Evolutionary conservation across 2,329 filamentous ascomycete species (phyloP), one percentile per base, ranked within the genome.

Genomic region (Geosmithia flava): DNA sequence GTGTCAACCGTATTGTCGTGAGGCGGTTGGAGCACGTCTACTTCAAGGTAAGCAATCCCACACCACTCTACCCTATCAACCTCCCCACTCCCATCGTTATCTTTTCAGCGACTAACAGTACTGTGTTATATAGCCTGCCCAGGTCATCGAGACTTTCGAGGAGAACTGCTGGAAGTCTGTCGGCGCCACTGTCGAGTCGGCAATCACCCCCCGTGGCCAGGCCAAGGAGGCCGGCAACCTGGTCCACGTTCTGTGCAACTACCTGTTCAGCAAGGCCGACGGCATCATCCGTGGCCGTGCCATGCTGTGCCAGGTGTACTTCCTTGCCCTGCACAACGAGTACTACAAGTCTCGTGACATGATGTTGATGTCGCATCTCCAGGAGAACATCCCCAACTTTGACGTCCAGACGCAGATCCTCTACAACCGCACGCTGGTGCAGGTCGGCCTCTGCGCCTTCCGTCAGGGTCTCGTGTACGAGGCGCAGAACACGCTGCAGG

Each of bases 311-410:
- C 89, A 97, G 70, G 93, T 98, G 53, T 98, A 98, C 75, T 95
- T 95, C 81, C 77, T 96, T 57, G 93, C 93, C 46, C 79, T 98
- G 47, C 93, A 98, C 69, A 90, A 96, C 69, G 84, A 95, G 59
- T 98, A 97, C 77, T 97, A 95, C 78, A 88, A 86, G 69, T 86
- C 93, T 60, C 87, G 93, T 56, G 94, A 98, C 68, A 91, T 98
- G 85, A 95, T 97, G 84, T 81, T 98, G 67, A 98, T 98, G 89
- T 98, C 93, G 17, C 93, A 98, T 72, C 74, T 98, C 63, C 91
- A 96, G 64, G 93, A 98, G 74, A 95, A 87, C 48, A 98, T 98
- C 65, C 79, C 80, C 70, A 94, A 87, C 70, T 98, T 98, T 62
- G 93, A 98, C 61, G 86, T 98, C 57, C 88, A 84, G 71, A 95